Base-by-base conservation (phyloP, 331 rosid genomes). In the Pyracantha coccinea region DNA sequence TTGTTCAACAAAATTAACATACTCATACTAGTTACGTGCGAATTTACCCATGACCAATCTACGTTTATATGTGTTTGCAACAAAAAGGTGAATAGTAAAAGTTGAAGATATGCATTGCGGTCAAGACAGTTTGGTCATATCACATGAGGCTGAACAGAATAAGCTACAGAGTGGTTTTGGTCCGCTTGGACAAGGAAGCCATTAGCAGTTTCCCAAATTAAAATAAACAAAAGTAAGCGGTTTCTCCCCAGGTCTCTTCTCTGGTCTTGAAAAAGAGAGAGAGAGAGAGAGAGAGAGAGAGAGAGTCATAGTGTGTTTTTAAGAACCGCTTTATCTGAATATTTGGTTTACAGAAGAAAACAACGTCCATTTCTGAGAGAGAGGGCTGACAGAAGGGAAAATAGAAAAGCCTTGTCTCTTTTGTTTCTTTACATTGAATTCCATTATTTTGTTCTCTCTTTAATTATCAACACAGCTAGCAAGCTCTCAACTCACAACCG, bases 291-390 rank as follows among this genome's bases (percentile, higher is more conserved):
- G 7, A 47, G 7, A 15, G 80, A 69, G 69, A 70, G 74, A 75
- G 69, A 80, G 17, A 53, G 50, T 71, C 32, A 57, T 52, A 74
- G 31, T 8, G 35, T 54, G 47, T 77, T 68, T 7, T 66, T 58
- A 20, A 72, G 84, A 86, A 88, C 88, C 86, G 83, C 86, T 83
- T 88, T 81, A 77, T 82, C 80, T 77, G 69, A 79, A 84, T 50
- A 72, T 78, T 79, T 71, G 77, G 77, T 83, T 71, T 29, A 47
- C 74, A 68, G 45, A 14, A 60, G 44, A 50, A 54, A 27, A 78
- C 75, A 84, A 87, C 81, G 71, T 77, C 85, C 47, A 55, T 66
- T 77, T 62, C 45, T 21, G 35, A 41, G 68, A 73, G 35, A 41
- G 25, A 25, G 38, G 60, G 58, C 8, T 5, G 55, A 72, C 67